These are phyloP conservation scores for Pyrenochaeta sp. DNA, from an alignment of 2,329 filamentous ascomycete species.

Conservation along the genomic window DNA sequence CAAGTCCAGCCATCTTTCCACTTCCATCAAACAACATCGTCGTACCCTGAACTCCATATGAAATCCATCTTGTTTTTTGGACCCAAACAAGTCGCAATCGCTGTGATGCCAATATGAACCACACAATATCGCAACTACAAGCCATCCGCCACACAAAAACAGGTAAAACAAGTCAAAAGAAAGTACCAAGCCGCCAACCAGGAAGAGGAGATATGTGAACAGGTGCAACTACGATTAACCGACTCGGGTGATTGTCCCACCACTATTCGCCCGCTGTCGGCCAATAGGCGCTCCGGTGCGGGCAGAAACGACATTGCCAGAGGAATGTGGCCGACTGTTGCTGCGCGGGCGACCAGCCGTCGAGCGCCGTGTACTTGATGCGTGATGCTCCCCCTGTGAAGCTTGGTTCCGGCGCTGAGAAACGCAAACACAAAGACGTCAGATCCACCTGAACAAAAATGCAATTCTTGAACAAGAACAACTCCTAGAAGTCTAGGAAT, in stretches of 20 bases:
- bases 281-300: conserved; percentile 37
- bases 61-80: conserved; percentile 35
- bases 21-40: conserved; percentile 5
- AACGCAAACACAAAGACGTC: conserved; percentile 49
- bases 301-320: conserved; percentile 28
- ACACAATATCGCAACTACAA: conserved; percentile 20
- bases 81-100: conserved; percentile 19
- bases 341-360: conserved; percentile 46
- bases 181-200: conserved; percentile 2
- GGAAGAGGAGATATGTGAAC: conserved; percentile 3
- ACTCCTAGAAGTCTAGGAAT: conserved; percentile 48
- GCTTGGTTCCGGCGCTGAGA: conserved; percentile 50
- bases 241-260: conserved; percentile 39
- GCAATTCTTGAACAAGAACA: conserved; percentile 44
- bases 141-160: conserved; percentile 16
- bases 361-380: conserved; percentile 42
- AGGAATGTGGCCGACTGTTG: conserved; percentile 51
- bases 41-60: conserved; percentile 25
- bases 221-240: not conserved
- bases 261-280: conserved; percentile 42
- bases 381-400: conserved; percentile 46
- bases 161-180: conserved; percentile 9
- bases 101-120: conserved; percentile 24
- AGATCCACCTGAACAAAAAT: conserved; percentile 50
- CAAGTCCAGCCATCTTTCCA: conserved; percentile 7